Conservation (phyloP, 495 filamentous ascomycete genomes). For the Tetracladium setigerum region DNA sequence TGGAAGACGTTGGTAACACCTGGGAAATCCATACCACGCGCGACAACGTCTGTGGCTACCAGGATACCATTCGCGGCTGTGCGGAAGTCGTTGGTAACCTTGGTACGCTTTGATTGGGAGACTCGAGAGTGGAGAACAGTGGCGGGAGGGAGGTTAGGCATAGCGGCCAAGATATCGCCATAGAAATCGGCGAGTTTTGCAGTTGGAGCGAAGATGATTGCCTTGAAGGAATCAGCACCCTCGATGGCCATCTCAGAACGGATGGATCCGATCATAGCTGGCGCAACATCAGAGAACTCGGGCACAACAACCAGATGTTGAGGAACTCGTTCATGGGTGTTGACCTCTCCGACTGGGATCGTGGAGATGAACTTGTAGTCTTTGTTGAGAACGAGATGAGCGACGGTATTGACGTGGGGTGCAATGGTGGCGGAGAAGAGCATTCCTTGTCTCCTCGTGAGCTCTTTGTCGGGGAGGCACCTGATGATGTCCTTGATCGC, state of each 20-base stretch:
- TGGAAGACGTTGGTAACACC: conserved; percentile 68
- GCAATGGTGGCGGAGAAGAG: conserved; percentile 67
- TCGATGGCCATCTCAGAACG: conserved; percentile 33
- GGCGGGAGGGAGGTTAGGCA: conserved; percentile 36
- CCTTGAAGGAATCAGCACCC: conserved; percentile 40
- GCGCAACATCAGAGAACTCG: conserved; percentile 43
- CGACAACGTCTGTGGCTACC: conserved; percentile 64
- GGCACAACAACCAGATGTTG: conserved; percentile 53
- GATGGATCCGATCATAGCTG: conserved; percentile 40
- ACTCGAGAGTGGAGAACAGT: conserved; percentile 56
- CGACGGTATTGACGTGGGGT: conserved; percentile 51
- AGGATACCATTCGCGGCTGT: conserved; percentile 44
- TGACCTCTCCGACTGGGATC: conserved; percentile 49
- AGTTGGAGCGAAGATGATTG: conserved; percentile 62
- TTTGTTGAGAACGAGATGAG: conserved; percentile 45
- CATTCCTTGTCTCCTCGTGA: conserved; percentile 55
- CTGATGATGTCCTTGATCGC: conserved; percentile 50
- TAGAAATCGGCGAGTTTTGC: conserved; percentile 55
- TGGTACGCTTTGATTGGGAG: conserved; percentile 47
- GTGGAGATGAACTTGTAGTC: conserved; percentile 56
- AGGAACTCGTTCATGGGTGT: conserved; percentile 53
- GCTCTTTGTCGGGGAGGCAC: conserved; percentile 46
- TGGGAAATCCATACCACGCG: conserved; percentile 71
- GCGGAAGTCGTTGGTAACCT: conserved; percentile 54
- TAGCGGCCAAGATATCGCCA: conserved; percentile 36